Conservation (phyloP, 345 rosid genomes). For the Ceriops tagal region DNA sequence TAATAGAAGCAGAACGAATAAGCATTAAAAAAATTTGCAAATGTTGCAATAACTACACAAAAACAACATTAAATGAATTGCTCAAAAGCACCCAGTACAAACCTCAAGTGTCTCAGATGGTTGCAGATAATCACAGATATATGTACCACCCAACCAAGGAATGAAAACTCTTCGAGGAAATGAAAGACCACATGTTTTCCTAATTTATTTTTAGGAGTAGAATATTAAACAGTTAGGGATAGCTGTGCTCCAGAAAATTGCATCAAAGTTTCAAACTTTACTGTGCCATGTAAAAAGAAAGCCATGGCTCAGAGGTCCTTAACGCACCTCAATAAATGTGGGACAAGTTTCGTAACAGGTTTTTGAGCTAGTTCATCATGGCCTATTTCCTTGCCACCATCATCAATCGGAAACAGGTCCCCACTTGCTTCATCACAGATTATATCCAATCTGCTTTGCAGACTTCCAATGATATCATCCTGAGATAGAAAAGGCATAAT, state of each 20-base stretch:
- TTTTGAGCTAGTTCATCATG: slow-evolving; percentile 24
- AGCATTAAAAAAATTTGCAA: background rate
- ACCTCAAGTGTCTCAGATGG: slow-evolving; percentile 79
- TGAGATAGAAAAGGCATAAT: slow-evolving; percentile 25
- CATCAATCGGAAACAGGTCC: slow-evolving; percentile 29
- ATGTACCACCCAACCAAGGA: slow-evolving; percentile 64
- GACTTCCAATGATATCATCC: slow-evolving; percentile 80
- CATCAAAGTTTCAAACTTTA: slow-evolving; percentile 1
- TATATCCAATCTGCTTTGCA: slow-evolving; percentile 81
- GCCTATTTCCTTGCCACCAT: slow-evolving; percentile 30
- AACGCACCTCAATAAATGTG: slow-evolving; percentile 53
- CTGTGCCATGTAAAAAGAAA: background rate
- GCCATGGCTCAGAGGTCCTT: background rate
- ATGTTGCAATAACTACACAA: background rate
- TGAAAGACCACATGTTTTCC: slow-evolving; percentile 53
- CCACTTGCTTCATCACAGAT: slow-evolving; percentile 76
- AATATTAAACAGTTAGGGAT: background rate
- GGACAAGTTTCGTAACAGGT: slow-evolving; percentile 40
- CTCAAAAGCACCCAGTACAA: slow-evolving; percentile 14
- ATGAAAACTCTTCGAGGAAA: slow-evolving; percentile 82
- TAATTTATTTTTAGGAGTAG: slow-evolving; percentile 32
- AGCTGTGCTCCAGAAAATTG: slow-evolving; percentile 1
- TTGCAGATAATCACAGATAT: slow-evolving; percentile 76
- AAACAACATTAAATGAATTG: background rate
- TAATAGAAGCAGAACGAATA: slow-evolving; percentile 15